Evolutionary conservation across 495 filamentous ascomycete species (phyloP).

Genomic region (Barbatosphaeria neglecta): DNA sequence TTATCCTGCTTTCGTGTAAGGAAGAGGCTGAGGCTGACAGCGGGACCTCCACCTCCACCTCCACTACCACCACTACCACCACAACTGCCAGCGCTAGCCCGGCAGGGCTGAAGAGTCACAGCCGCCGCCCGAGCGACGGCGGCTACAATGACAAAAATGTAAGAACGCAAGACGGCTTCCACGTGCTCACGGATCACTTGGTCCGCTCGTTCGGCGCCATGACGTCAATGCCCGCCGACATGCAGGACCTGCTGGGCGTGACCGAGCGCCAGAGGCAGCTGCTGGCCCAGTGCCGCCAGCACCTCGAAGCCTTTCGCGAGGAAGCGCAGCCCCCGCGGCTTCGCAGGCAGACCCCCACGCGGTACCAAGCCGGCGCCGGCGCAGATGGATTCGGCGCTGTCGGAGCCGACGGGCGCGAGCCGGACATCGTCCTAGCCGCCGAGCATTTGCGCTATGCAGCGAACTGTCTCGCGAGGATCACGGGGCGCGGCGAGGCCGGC

Average conservation of each 20-base stretch:
- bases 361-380: constrained; percentile 5
- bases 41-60: background rate
- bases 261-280: constrained; percentile 81
- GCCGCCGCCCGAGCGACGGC: background rate
- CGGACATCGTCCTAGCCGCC: constrained; percentile 82
- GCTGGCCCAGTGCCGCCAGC: constrained; percentile 54
- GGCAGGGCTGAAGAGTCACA: background rate
- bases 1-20: constrained; percentile 17
- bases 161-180: constrained; percentile 45
- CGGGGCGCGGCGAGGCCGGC: constrained; percentile 71
- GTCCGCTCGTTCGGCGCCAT: constrained; percentile 58
- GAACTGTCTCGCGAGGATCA: constrained; percentile 69
- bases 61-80: background rate
- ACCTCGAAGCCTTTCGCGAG: constrained; percentile 59
- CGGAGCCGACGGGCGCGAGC: constrained; percentile 31
- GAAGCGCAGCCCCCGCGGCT: constrained; percentile 22
- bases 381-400: constrained; percentile 9
- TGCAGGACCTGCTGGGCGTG: constrained; percentile 79
- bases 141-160: background rate
- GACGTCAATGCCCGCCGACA: constrained; percentile 46
- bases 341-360: too few relatives aligned
- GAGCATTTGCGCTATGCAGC: constrained; percentile 80
- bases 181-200: constrained; percentile 54
- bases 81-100: background rate
- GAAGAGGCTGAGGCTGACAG: constrained; percentile 1